A percentile compares a stretch with the other conserved stretches of the same genome.
Evolutionary conservation across 2,329 filamentous ascomycete genomes (phyloP).

Genomic region (Trichoderma cornu-damae): DNA sequence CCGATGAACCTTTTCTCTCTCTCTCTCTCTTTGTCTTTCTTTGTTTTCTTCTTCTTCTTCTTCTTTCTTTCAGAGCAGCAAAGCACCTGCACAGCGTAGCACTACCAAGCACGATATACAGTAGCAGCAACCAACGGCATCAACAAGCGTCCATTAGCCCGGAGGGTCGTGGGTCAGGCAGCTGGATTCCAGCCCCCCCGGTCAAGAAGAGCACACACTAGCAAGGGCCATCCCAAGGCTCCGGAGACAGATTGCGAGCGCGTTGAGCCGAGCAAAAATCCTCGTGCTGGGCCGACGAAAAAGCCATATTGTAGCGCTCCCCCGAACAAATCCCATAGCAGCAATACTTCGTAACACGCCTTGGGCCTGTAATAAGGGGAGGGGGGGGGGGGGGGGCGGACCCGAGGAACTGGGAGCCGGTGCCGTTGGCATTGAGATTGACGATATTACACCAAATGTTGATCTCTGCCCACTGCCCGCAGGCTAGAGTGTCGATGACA

Average conservation of each 20-base stretch:
- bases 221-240: slow-evolving; percentile 12
- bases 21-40: no score
- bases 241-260: neutral
- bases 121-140: no score
- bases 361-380: neutral
- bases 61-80: no score
- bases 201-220: neutral
- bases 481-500: neutral
- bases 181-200: slow-evolving; percentile 2
- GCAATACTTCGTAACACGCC: neutral
- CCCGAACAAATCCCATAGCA: slow-evolving; percentile 3
- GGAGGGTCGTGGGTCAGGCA: slow-evolving; percentile 10
- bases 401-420: slow-evolving; percentile 8
- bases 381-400: no score
- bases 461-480: neutral
- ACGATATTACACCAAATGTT: neutral
- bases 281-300: neutral
- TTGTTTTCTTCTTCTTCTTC: no score
- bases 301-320: neutral
- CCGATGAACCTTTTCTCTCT: neutral
- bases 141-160: no score
- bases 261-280: neutral
- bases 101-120: no score
- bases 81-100: no score
- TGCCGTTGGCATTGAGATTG: slow-evolving; percentile 1